Base-by-base conservation (phyloP, 768 basidiomycete species). In the Macrolepiota fuliginosa region DNA sequence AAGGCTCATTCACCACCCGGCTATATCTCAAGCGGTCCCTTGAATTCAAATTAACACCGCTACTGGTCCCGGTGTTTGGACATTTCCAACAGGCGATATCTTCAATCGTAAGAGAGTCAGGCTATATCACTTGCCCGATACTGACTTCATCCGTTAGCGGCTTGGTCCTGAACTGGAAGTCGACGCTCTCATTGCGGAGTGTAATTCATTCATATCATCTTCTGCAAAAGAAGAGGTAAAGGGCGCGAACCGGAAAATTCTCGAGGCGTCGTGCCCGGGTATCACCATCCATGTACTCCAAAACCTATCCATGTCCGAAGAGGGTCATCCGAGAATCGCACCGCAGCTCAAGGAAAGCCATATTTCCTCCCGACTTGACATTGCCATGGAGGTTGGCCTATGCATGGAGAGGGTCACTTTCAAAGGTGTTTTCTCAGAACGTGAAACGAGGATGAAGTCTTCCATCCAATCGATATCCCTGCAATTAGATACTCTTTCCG, bases 11-110 rank as follows among this genome's bases (percentile, higher is more conserved):
- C 2, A 76, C 77, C 6, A 65, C 79, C 37, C 81, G 84, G 29
- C 61, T 86, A 32, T 72, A 71, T 37, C 78, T 72, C 58, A 65
- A 66, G 29, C 74, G 72, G 29, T 72, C 74, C 19, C 52, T 84
- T 13, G 71, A 74, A 39, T 51, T 86, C 17, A 72, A 74, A 46
- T 58, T 87, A n/a, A 88, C 85, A 4, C 89, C 90, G 2, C 73
- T 90, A 19, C 52, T 85, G 17, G 62, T 84, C 39, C 73, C 78
- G 17, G 79, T 77, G 49, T 69, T 75, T n/a, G 67, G 70, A 35
- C 69, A 69, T 56, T 67, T 91, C 17, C 77, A 82, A 66, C 72
- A 81, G 46, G 87, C 86, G 50, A 62, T 83, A 40, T 73, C 74
- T 58, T 70, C 66, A 27, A 74, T 73, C 67, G 88, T 89, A 69